Base-by-base conservation (phyloP, 2,329 filamentous ascomycete species). In the Calonectria ilicicola region DNA sequence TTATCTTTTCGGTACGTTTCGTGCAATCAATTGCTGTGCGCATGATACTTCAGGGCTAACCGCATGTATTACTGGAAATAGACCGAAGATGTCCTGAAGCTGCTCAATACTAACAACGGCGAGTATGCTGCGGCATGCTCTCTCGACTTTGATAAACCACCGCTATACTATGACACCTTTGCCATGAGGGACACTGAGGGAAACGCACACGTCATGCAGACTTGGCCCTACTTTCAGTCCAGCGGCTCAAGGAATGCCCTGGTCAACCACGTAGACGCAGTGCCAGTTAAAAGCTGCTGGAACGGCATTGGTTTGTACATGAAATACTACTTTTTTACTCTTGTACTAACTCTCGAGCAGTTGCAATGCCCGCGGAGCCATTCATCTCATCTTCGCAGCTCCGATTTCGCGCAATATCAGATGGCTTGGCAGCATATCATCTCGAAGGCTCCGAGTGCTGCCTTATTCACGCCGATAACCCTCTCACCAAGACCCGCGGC, bases 361-460 rank as follows among this genome's bases (percentile, higher is more conserved):
- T 87, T 10, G 85, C 84, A 38, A 89, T 91, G 84, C 86, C 89
- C 26, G 87, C 89, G 0, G 84, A 85, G 10, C 89, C 91, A 0
- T 92, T 92, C 78, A 87, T 90, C 74, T 84, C 83, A 2, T 80
- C 82, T 1, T 79, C 79, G 3, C 76, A 78, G 56, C 80, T 94
- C 0, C 86, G 84, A n/a, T 94, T 94, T 82, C 90, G 93, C 12
- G 92, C 88, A 5, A 86, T 93, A 26, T 80, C 89, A 0, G 92
- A 94, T 78, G 88, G 87, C 5, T 88, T 96, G 1, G 91, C 90
- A 2, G 79, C 82, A 9, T 79, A 85, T 29, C 93, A 94, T 79
- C 86, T 95, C 29, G 94, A 96, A 82, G 94, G 88, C n/a, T 93
- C 91, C 17, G 94, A 96, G 83, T 95, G 93, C 85, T 96, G 94